Evolutionary conservation across 2,329 filamentous ascomycete species (phyloP), one percentile per base, ranked within the genome.

Genomic region (Talaromyces sp.): DNA sequence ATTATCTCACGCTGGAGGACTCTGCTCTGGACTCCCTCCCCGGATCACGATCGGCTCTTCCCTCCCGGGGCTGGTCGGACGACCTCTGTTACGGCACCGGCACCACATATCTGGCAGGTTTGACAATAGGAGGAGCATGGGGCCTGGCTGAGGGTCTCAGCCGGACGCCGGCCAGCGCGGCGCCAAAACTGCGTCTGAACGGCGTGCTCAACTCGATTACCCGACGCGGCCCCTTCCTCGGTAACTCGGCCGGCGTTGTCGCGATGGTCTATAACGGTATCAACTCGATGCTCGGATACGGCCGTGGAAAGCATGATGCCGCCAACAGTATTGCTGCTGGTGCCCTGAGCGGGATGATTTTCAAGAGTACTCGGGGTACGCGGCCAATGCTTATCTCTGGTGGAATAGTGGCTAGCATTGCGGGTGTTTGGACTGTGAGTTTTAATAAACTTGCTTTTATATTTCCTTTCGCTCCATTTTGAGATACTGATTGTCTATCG

Each of bases 61-160:
- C 95, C 50, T 97, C 92, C 60, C 88, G 94, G 75, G 94, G 94
- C 74, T 99, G 96, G 87, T 96, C 92, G 63, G 94, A 99, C 74
- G 94, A 99, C 75, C 85, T 99, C 62, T 97, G 94, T 79, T 99
- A 99, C 75, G 94, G 95, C 71, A 95, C 94, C 24, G 94, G 94
- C 69, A 88, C 93, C 64, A 96, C 92, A 72, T 99, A 99, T 74
- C 82, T 99, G 62, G 81, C 90, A n/a, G 94, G 90, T 7, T 81
- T 99, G 69, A 84, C 88, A 46, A 74, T 95, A 66, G 94, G 94
- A 75, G 94, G 94, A 66, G 88, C 86, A 60, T 97, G 93, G 93
- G 94, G 94, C 63, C 76, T 99, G 67, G 88, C 90, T 65, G 94
- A 99, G 77, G 94, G 94, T 11, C 79, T 97, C 68, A 86, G 88